Evolutionary conservation across 306 rosid species (phyloP).

Genomic region (Pterocarpus macrocarpus): DNA sequence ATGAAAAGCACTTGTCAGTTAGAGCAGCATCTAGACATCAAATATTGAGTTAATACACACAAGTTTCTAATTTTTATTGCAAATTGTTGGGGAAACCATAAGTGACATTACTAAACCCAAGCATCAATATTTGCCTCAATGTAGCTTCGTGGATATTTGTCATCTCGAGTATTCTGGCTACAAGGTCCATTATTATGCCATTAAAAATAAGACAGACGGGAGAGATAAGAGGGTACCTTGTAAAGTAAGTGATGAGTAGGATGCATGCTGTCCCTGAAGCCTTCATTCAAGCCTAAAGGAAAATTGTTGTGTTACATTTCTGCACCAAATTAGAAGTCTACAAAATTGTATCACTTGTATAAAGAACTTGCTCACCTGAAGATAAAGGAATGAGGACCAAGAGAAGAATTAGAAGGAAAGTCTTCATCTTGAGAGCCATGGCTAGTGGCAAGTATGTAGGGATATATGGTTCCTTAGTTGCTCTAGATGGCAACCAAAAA

Average conservation of each 20-base stretch:
- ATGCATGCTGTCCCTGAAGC: constrained; percentile 59
- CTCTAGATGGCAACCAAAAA: constrained; percentile 34
- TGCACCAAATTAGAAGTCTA: constrained; percentile 6
- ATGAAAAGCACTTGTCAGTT: constrained; percentile 28
- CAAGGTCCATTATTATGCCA: constrained; percentile 15
- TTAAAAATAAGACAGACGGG: constrained; percentile 1
- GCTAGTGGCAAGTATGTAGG: constrained; percentile 33
- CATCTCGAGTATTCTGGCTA: background rate
- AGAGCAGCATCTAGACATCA: constrained; percentile 28
- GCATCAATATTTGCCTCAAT: constrained; percentile 29
- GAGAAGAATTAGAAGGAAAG: constrained; percentile 55
- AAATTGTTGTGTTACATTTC: background rate
- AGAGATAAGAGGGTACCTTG: constrained; percentile 55
- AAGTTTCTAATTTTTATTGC: background rate
- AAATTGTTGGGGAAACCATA: constrained; percentile 12
- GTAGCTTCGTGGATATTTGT: constrained; percentile 31
- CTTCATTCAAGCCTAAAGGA: constrained; percentile 60
- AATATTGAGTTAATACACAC: constrained; percentile 5
- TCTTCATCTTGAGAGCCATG: constrained; percentile 64
- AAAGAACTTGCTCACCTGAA: constrained; percentile 59
- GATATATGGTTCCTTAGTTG: constrained; percentile 22
- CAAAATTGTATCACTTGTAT: background rate
- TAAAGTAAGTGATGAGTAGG: constrained; percentile 48
- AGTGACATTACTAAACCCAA: constrained; percentile 9
- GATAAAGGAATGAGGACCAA: constrained; percentile 61